Evolutionary conservation across 2,329 filamentous ascomycete genomes (phyloP).

Genomic region (Scedosporium dehoogii): DNA sequence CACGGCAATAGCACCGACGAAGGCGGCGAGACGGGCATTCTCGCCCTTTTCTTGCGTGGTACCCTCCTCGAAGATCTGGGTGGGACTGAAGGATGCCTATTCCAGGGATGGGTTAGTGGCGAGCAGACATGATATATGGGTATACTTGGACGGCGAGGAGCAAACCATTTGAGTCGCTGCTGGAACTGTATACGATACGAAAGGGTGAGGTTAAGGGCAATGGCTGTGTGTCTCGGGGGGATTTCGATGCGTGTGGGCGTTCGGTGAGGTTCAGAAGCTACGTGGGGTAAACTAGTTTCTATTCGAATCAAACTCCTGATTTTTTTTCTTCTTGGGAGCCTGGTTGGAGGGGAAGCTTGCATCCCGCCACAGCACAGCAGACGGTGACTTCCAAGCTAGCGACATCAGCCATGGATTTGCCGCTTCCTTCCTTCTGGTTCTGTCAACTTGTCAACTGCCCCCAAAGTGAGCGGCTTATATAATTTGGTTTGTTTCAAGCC

Average conservation of each 20-base stretch:
- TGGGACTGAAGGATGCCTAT: slow-evolving; percentile 62
- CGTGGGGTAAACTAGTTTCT: slow-evolving; percentile 1
- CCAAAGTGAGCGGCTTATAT: background rate
- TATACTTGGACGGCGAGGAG: background rate
- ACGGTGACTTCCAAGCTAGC: background rate
- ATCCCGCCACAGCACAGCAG: background rate
- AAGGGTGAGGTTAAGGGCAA: background rate
- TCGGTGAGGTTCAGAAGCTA: slow-evolving; percentile 4
- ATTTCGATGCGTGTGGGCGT: background rate
- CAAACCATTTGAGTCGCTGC: slow-evolving; percentile 2
- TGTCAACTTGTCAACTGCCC: too few species aligned
- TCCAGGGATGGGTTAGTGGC: background rate
- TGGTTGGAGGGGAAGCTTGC: slow-evolving; percentile 6
- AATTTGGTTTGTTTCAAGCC: background rate
- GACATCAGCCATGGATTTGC: background rate
- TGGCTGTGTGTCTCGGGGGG: background rate
- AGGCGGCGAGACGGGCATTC: slow-evolving; percentile 96
- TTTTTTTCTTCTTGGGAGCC: slow-evolving; percentile 3
- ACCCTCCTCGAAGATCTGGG: slow-evolving; percentile 96
- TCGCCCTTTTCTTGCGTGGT: slow-evolving; percentile 97
- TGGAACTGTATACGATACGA: background rate
- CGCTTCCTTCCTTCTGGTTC: background rate
- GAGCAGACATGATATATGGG: background rate
- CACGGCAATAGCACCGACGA: slow-evolving; percentile 95
- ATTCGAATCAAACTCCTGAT: background rate